Evolutionary conservation across 306 rosid genomes (phyloP), one percentile per base, ranked within the genome.

Genomic region (Quercus alba): DNA sequence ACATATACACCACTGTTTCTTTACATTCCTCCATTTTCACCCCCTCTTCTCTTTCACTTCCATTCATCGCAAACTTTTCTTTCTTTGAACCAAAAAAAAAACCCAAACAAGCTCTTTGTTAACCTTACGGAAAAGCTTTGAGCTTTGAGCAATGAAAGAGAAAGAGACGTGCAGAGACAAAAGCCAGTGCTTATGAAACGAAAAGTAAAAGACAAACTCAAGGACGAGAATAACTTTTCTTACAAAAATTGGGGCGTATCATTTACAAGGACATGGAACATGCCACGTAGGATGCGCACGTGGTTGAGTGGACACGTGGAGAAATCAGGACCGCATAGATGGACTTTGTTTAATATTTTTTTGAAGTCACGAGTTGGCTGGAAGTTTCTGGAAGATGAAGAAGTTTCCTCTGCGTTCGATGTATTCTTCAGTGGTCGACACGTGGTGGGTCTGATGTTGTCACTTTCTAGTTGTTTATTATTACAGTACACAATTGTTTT

Each of bases 1-100:
- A 91, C 97, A 91, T 92, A 77, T 83, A 92, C 26, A 92, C 94
- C 85, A 81, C 33, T 35, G 81, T 81, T 75, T 90, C 81, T 17
- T 41, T 30, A 33, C 75, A 70, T 38, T 85, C 81, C 75, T 87
- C 90, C 88, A 70, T 79, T 52, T 81, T 85, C 56, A 51, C 82
- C 7, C 72, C 86, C 51, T 81, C 87, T 52, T 4, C 81, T 1
- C 73, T 84, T 76, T 74, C 94, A 75, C 82, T 81, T 44, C 85
- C 90, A 51, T 78, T 85, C 93, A 90, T 91, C 78, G 87, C 81
- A 76, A 56, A 8, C 21, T 70, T 49, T 0, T 38, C 46, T 41
- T 41, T 41, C 46, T 41, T 41, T 41, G 46, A 41, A 41, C 46
- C 0, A 2, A 7, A 35, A 35, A 6, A 38, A 38, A 8, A 38